These are phyloP conservation scores for Fusarium sp. DNA, from an alignment of 2,329 filamentous ascomycete species.

Conservation along the genomic window DNA sequence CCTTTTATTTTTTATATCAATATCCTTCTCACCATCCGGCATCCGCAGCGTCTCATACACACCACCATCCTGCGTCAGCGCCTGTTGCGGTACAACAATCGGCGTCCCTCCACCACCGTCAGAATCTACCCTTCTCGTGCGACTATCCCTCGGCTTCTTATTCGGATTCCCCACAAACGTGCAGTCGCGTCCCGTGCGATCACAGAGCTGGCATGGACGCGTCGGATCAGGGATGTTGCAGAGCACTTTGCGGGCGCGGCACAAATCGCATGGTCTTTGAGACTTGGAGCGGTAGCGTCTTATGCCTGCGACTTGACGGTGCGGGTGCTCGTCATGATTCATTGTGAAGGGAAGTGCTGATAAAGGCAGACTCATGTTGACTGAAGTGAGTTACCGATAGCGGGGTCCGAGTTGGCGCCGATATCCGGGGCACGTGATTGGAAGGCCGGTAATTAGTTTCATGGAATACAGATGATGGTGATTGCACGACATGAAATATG, in stretches of 20 bases:
- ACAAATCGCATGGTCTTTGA: not conserved
- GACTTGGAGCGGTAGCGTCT: constrained; percentile 3
- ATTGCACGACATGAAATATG: accelerated
- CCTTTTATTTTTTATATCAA: accelerated
- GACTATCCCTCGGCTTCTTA: not conserved
- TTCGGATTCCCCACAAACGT: constrained; percentile 38
- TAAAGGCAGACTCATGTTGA: no score
- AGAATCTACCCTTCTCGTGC: accelerated
- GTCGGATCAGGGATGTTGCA: constrained; percentile 42
- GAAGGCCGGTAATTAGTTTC: accelerated
- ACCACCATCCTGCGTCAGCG: not conserved
- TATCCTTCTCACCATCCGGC: not conserved
- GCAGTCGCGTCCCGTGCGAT: constrained; percentile 34
- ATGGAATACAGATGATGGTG: no score
- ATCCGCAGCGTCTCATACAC: not conserved
- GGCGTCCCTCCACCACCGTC: not conserved
- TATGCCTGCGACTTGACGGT: not conserved
- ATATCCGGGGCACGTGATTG: not conserved
- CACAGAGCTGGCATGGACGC: constrained; percentile 39
- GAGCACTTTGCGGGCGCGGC: constrained; percentile 34
- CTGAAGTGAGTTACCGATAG: not conserved
- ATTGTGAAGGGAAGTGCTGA: not conserved
- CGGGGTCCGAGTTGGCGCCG: not conserved
- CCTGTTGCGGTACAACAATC: not conserved
- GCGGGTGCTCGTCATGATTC: not conserved